These are phyloP conservation scores for Sordariomycetes sp. DNA, from an alignment of 2,329 filamentous ascomycete species.

Conservation along the genomic window DNA sequence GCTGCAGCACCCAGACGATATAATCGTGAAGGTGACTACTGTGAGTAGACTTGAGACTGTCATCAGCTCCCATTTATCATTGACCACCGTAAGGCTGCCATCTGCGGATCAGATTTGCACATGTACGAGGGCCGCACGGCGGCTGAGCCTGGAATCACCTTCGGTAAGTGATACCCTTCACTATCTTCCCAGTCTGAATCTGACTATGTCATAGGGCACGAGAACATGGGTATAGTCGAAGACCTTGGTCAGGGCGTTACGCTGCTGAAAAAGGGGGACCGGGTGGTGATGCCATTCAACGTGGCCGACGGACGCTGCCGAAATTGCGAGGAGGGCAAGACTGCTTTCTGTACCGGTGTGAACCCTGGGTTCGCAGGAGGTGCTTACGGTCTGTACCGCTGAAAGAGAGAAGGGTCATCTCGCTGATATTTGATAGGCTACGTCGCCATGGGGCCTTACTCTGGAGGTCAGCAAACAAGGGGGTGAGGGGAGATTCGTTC, in stretches of 20 bases:
- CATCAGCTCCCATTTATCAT: too few species aligned
- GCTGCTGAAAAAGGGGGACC: slow-evolving; percentile 51
- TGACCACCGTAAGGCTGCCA: slow-evolving; percentile 33
- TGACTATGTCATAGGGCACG: slow-evolving; percentile 29
- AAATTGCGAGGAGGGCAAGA: slow-evolving; percentile 56
- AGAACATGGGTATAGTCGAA: slow-evolving; percentile 50
- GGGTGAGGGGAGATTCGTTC: background rate
- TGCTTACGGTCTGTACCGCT: slow-evolving; percentile 16
- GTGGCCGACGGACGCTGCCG: slow-evolving; percentile 54
- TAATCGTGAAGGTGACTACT: slow-evolving; percentile 57
- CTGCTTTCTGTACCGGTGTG: slow-evolving; percentile 54
- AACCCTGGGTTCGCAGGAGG: slow-evolving; percentile 26
- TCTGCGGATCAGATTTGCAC: slow-evolving; percentile 44
- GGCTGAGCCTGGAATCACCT: slow-evolving; percentile 51
- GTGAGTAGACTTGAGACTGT: slow-evolving; percentile 28
- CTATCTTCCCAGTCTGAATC: too few species aligned
- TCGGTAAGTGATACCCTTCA: slow-evolving; percentile 26
- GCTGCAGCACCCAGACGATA: slow-evolving; percentile 55
- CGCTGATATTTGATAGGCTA: slow-evolving; percentile 25
- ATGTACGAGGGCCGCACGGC: slow-evolving; percentile 60
- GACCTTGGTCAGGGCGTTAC: slow-evolving; percentile 50
- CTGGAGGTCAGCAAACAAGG: slow-evolving; percentile 17
- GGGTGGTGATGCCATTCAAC: slow-evolving; percentile 58
- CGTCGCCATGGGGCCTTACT: slow-evolving; percentile 49
- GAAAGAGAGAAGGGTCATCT: background rate